A percentile compares a stretch with the other conserved stretches of the same genome.
These are phyloP conservation scores for Aspergillus sp. DNA, from an alignment of 2,329 filamentous ascomycete species.

Conservation along the genomic window DNA sequence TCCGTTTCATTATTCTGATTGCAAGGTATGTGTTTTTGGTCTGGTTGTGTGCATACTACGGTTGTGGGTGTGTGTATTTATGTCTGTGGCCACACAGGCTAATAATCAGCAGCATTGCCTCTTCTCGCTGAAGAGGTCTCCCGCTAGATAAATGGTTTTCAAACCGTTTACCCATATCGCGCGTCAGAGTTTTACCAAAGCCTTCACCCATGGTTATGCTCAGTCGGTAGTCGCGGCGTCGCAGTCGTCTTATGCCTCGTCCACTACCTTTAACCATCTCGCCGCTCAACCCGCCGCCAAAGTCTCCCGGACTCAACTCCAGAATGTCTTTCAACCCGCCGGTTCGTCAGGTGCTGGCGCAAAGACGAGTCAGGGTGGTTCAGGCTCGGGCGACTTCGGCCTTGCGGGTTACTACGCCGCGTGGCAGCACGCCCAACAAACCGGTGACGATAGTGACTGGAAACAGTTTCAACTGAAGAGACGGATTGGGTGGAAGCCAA, in stretches of 20 bases:
- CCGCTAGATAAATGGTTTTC: constrained; percentile 78
- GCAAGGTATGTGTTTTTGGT: constrained; percentile 49
- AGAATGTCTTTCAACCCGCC: constrained; percentile 64
- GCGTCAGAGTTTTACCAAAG: constrained; percentile 95
- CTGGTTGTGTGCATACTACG: background rate
- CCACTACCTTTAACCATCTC: constrained; percentile 50
- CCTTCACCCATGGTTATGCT: constrained; percentile 94
- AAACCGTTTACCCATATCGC: constrained; percentile 71
- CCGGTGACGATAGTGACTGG: constrained; percentile 71
- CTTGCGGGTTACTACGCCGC: constrained; percentile 89
- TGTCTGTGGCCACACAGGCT: constrained; percentile 3
- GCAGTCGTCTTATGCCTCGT: constrained; percentile 69
- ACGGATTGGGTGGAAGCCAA: constrained; percentile 76
- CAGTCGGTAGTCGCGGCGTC: constrained; percentile 95
- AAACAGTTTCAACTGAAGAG: constrained; percentile 83
- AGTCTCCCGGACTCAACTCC: constrained; percentile 54
- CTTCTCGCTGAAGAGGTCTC: constrained; percentile 56
- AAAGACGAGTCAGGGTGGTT: constrained; percentile 51
- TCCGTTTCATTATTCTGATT: constrained; percentile 51
- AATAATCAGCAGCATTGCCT: constrained; percentile 37
- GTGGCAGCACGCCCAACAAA: constrained; percentile 68
- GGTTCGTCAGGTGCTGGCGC: constrained; percentile 45
- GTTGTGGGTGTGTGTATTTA: background rate
- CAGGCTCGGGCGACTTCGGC: constrained; percentile 52
- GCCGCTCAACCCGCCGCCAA: constrained; percentile 44